phyloP scores from a whole-genome alignment of 2,329 filamentous ascomycete species.

The Cercospora canescens region DNA sequence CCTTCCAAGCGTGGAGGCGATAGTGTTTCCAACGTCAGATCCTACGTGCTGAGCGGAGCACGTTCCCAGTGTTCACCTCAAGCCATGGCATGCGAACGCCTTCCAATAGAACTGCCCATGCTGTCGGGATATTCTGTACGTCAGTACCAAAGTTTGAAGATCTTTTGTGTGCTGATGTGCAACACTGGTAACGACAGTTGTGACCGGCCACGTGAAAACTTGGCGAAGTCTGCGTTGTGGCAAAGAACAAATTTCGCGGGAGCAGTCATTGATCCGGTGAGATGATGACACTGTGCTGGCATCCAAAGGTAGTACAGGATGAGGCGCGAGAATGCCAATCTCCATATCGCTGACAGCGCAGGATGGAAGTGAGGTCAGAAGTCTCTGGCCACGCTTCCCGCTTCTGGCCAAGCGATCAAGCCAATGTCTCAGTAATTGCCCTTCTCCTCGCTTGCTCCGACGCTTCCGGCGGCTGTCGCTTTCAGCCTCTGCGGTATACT shows the following conservation, averaged over 20 bases:
- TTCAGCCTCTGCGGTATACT: background rate
- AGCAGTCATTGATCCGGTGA: background rate
- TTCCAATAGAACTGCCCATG: slow-evolving; percentile 5
- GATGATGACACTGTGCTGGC: background rate
- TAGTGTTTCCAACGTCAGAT: background rate
- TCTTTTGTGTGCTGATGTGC: background rate
- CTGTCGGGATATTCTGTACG: background rate
- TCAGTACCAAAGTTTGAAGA: slow-evolving; percentile 3
- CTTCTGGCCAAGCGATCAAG: background rate
- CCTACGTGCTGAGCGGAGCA: background rate
- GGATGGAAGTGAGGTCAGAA: background rate
- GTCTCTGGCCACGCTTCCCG: background rate
- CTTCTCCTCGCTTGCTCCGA: background rate
- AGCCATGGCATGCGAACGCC: slow-evolving; percentile 12
- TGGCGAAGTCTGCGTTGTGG: background rate
- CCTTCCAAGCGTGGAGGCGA: background rate
- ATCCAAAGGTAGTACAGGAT: background rate
- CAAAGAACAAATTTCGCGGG: background rate
- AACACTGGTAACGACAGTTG: background rate
- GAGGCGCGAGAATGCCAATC: background rate
- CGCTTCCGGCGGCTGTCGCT: background rate
- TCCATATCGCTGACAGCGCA: background rate
- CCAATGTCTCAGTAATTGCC: background rate
- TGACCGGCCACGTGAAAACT: background rate
- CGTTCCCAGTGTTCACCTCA: slow-evolving; percentile 1